Conservation (phyloP, 2,329 filamentous ascomycete species). For the Fusarium duplospermum region DNA sequence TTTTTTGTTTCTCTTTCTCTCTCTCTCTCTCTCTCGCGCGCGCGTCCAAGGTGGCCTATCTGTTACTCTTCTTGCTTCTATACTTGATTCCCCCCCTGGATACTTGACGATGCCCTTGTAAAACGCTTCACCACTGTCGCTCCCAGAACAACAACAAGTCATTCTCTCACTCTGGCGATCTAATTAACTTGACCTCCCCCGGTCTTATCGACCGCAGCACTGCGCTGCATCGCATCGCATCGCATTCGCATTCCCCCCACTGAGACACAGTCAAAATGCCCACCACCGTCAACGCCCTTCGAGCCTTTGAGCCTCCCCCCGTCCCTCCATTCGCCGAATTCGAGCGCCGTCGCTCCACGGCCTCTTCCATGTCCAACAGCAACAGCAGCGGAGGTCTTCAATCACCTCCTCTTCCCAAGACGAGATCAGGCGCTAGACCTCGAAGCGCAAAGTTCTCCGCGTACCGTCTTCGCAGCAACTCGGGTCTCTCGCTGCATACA, state of each 20-base stretch:
- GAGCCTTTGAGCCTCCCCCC: slow-evolving; percentile 41
- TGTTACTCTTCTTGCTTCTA: background rate
- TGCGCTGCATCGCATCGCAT: slow-evolving; percentile 11
- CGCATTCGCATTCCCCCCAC: slow-evolving; percentile 4
- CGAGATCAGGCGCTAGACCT: slow-evolving; percentile 37
- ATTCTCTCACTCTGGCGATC: background rate
- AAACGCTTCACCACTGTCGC: background rate
- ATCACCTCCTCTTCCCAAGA: slow-evolving; percentile 32
- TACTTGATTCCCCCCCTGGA: background rate
- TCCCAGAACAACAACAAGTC: background rate
- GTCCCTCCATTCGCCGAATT: slow-evolving; percentile 42
- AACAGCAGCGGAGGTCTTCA: slow-evolving; percentile 37
- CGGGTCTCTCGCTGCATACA: slow-evolving; percentile 58
- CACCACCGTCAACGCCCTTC: slow-evolving; percentile 42
- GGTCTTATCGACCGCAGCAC: background rate
- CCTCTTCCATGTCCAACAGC: slow-evolving; percentile 33
- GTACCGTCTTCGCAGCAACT: slow-evolving; percentile 57
- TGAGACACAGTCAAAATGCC: slow-evolving; percentile 37
- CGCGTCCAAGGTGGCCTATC: background rate
- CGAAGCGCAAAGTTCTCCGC: slow-evolving; percentile 46
- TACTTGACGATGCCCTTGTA: background rate
- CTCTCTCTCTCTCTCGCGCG: too few relatives aligned
- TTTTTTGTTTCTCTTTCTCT: background rate
- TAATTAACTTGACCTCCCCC: background rate
- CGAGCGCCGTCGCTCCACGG: slow-evolving; percentile 41